Conservation (phyloP, 345 rosid species). For the Pseudoturritis turrita region DNA sequence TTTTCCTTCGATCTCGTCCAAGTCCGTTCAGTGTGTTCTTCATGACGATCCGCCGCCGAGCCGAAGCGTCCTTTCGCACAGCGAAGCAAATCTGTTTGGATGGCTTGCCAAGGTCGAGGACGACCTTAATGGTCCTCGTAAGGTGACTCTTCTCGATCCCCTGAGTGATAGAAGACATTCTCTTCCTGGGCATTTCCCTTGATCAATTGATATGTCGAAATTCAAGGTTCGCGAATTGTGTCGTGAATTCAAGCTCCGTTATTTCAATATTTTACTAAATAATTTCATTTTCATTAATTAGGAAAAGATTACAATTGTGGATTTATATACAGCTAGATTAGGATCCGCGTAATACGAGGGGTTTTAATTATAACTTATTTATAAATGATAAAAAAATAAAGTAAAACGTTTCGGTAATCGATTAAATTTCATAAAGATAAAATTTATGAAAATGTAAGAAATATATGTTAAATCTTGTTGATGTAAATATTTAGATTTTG, state of each 20-base stretch:
- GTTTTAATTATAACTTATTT: no score
- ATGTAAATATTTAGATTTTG: no score
- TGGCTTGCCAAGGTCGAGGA: slow-evolving; percentile 77
- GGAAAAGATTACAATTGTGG: no score
- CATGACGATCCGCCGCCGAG: slow-evolving; percentile 65
- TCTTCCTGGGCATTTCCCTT: slow-evolving; percentile 45
- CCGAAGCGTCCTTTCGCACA: slow-evolving; percentile 32
- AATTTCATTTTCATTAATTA: no score
- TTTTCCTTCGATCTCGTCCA: slow-evolving; percentile 55
- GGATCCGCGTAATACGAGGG: no score
- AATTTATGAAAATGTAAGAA: no score
- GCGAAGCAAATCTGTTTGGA: slow-evolving; percentile 24
- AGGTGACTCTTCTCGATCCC: slow-evolving; percentile 56
- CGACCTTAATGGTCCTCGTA: slow-evolving; percentile 20
- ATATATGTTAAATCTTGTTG: no score
- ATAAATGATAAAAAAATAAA: no score
- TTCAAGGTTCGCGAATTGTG: slow-evolving; percentile 51
- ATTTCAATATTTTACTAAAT: no score
- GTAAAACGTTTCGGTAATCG: no score
- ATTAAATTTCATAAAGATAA: no score
- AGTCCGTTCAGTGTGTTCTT: slow-evolving; percentile 72
- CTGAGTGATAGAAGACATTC: slow-evolving; percentile 38
- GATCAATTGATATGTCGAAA: slow-evolving; percentile 39
- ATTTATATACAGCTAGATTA: no score
- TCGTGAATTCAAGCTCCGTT: slow-evolving; percentile 61